Evolutionary conservation across 495 filamentous ascomycete genomes (phyloP), one percentile per base, ranked within the genome.

Genomic region (Glutinoglossum americanum): DNA sequence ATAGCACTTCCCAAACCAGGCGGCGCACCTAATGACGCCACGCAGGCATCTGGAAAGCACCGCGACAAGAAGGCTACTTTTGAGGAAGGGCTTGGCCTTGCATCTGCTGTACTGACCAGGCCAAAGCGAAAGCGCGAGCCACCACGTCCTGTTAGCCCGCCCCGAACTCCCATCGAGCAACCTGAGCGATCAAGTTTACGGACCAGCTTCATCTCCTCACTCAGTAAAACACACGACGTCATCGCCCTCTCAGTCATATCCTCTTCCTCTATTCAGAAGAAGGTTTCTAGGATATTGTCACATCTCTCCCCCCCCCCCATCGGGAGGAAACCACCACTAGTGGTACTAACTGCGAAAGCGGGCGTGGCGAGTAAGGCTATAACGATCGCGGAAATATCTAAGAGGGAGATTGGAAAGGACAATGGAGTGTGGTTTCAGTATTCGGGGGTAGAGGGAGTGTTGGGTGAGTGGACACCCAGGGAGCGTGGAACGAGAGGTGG

Each of bases 371-470:
- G 69, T 60, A 87, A 87, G 64, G 70, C 82, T 55, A 74, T 84
- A 58, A 79, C 75, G 15, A 72, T 85, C 25, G 72, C 74, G 30
- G 83, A 86, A 67, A 78, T 85, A 17, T 70, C 76, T 13, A 82
- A 82, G 61, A 69, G 79, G 23, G 72, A 78, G 28, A 69, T 86
- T 47, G 68, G 59, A n/a, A 70, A 75, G 45, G 71, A 72, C 0
- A 69, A 71, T 45, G 69, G 69, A 57, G 82, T 76, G 75, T 58
- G 56, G 56, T 85, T 69, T 62, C 80, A 85, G 64, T 86, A 86
- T 58, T 64, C 56, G n/a, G 44, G 9, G 60, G 59, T 30, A 30
- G 61, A 63, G 26, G 41, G 74, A 47, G 62, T 69, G 5, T 60
- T 81, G 28, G 68, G 69, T 54, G 61, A 70, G 55, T 27, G 23